These are phyloP conservation scores for Pyrenochaeta sp. DNA, from an alignment of 2,329 filamentous ascomycete species.

Conservation along the genomic window DNA sequence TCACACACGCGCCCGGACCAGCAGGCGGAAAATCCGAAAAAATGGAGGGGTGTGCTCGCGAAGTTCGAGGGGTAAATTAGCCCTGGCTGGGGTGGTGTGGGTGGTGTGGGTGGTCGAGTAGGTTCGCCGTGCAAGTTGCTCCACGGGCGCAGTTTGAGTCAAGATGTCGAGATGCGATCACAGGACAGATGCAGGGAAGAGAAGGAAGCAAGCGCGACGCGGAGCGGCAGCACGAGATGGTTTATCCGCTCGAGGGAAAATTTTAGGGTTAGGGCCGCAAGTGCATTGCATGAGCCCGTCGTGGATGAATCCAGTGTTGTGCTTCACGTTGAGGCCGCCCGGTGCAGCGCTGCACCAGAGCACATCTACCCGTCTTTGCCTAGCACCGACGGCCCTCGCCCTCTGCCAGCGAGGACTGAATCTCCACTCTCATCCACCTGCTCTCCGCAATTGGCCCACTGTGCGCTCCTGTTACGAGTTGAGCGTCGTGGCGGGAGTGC, in stretches of 20 bases:
- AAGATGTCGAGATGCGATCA: conserved; percentile 24
- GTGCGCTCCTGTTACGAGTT: conserved; percentile 2
- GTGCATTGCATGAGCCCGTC: conserved; percentile 25
- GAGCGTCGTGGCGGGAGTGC: background rate
- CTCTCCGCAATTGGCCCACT: conserved; percentile 18
- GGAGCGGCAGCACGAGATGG: conserved; percentile 19
- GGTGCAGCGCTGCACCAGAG: conserved; percentile 13
- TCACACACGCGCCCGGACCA: conserved; percentile 38
- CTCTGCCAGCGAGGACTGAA: conserved; percentile 11
- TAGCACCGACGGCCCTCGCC: no score
- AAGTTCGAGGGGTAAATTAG: conserved; percentile 24
- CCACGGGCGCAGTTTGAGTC: conserved; percentile 16
- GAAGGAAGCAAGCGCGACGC: conserved; percentile 20
- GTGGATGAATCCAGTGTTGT: conserved; percentile 17
- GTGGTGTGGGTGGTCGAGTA: conserved; percentile 6
- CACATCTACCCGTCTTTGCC: conserved; percentile 22
- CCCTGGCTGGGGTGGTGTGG: conserved; percentile 9
- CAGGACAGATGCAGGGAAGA: conserved; percentile 33
- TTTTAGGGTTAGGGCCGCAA: conserved; percentile 27
- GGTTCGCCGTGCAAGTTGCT: conserved; percentile 6
- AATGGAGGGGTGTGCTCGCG: conserved; percentile 29
- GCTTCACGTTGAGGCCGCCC: conserved; percentile 12
- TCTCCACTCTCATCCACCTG: conserved; percentile 9
- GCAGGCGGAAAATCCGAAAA: conserved; percentile 26
- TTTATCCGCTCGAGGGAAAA: conserved; percentile 27